Percentiles rank a stretch among this genome's conserved stretches.
Conservation (phyloP, 1,284 basidiomycete genomes). For the Peniophora sp. region DNA sequence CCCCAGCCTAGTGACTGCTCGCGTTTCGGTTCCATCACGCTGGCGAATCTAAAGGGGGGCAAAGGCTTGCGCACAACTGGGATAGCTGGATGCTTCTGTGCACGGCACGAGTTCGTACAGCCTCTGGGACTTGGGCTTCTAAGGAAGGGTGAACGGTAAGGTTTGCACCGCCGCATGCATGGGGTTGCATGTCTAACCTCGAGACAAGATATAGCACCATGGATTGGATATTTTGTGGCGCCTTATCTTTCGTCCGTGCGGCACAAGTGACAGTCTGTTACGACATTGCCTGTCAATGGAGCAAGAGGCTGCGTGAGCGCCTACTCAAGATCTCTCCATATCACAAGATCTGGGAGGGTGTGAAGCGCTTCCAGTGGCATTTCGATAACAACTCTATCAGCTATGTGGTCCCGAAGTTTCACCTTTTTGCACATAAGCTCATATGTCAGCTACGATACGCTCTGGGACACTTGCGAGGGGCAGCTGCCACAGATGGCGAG, state of each 20-base stretch:
- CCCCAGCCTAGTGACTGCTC: neutral
- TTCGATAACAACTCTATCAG: slow-evolving; percentile 7
- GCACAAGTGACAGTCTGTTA: slow-evolving; percentile 20
- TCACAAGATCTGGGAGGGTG: neutral
- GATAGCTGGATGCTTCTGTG: slow-evolving; percentile 23
- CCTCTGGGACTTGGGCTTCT: slow-evolving; percentile 25
- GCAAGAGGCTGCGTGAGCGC: slow-evolving; percentile 12
- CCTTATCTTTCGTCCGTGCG: slow-evolving; percentile 8
- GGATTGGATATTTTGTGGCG: slow-evolving; percentile 24
- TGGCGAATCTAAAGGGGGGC: slow-evolving; percentile 14
- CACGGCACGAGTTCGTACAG: slow-evolving; percentile 23
- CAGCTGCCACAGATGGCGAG: slow-evolving; percentile 20
- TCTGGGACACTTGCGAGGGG: slow-evolving; percentile 14
- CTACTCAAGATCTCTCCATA: slow-evolving; percentile 3
- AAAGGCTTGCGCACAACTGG: slow-evolving; percentile 21
- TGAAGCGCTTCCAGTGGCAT: neutral
- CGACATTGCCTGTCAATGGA: slow-evolving; percentile 29
- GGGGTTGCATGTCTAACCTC: too few relatives aligned
- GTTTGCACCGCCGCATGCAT: too few relatives aligned
- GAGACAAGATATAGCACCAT: slow-evolving; percentile 25
- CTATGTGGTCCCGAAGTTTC: slow-evolving; percentile 17
- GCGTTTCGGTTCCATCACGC: slow-evolving; percentile 17
- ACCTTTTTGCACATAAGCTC: slow-evolving; percentile 16
- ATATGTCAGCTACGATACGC: slow-evolving; percentile 15
- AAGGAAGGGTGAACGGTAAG: slow-evolving; percentile 29